Base-by-base conservation (phyloP, 352 stramenopile genomes). In the Phytophthora nicotianae region DNA sequence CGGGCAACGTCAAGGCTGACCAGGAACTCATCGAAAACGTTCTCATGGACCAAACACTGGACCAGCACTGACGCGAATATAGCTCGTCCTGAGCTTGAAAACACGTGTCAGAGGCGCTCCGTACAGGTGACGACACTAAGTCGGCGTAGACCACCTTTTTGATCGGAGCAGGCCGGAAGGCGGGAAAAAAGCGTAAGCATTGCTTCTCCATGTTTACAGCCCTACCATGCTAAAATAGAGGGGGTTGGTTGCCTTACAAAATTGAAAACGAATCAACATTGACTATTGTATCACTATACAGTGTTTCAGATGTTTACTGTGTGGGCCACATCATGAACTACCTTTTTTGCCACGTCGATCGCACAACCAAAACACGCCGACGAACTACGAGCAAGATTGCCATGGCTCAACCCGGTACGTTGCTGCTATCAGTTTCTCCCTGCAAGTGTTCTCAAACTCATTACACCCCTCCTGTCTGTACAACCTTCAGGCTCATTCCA, bases 21-120 rank as follows among this genome's bases (percentile, higher is more conserved):
- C 70, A 73, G 32, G 65, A 84, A 55, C 74, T 84, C 20, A 81
- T 81, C 21, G 72, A 84, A 53, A 81, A 79, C 20, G 65, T 78
- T 4, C 52, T 81, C 1, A 68, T 74, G 45, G 66, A 71, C 29
- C 45, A 65, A 47, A 50, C 57, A 16, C n/a, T 21, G 16, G 37
- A 43, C n/a, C 37, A 43, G 32, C 32, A 38, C 32, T 38, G 32
- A 38, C 32, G 32, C 10, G 13, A 11, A 13, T 13, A 8, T 11
- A 13, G 27, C 5, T 33, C 27, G 27, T 33, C 27, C 27, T 33
- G 27, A 33, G 27, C 27, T 33, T 13, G 27, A 33, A 33, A 13
- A 33, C 27, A 33, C 24, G 24, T 29, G 7, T 29, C 7, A 29
- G 7, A 3, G 24, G 27, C 27, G 27, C 27, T 33, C 27, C 27